Conservation (phyloP, 768 basidiomycete genomes). For the Cystobasidium onofrii region DNA sequence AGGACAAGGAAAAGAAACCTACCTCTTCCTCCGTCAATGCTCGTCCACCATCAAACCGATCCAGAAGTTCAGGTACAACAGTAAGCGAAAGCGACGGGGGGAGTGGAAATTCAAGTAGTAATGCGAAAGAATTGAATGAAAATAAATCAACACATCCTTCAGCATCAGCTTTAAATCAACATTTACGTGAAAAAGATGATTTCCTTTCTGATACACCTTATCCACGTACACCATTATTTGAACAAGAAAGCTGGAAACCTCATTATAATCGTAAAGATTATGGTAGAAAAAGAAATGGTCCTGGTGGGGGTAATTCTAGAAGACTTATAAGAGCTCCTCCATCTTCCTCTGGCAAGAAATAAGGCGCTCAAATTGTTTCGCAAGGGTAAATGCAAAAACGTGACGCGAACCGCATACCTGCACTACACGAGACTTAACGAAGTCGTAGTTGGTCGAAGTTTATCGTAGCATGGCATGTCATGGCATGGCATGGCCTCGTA, state of each 20-base stretch:
- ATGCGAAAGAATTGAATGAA: not conserved
- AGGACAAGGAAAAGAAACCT: not conserved
- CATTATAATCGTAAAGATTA: constrained; percentile 15
- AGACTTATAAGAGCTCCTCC: not conserved
- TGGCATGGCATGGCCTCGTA: too few relatives aligned
- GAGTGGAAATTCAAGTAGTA: not conserved
- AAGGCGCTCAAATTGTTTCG: too few relatives aligned
- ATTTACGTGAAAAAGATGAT: not conserved
- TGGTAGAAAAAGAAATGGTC: not conserved
- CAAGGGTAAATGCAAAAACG: too few relatives aligned
- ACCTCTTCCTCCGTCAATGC: not conserved
- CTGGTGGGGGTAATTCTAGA: constrained; percentile 8
- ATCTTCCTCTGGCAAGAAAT: not conserved
- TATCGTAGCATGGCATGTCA: too few relatives aligned
- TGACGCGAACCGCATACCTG: too few relatives aligned
- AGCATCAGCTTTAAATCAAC: not conserved
- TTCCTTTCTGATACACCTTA: constrained; percentile 2
- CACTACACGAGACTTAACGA: too few relatives aligned
- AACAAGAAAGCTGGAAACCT: constrained; percentile 15
- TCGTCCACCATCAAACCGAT: not conserved
- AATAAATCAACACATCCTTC: not conserved
- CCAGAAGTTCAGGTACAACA: not conserved
- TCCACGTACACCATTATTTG: constrained; percentile 2
- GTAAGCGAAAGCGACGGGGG: not conserved
- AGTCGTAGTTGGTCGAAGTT: too few relatives aligned